phyloP scores from a whole-genome alignment of 495 filamentous ascomycete species.

The Penicillium cinerascens region DNA sequence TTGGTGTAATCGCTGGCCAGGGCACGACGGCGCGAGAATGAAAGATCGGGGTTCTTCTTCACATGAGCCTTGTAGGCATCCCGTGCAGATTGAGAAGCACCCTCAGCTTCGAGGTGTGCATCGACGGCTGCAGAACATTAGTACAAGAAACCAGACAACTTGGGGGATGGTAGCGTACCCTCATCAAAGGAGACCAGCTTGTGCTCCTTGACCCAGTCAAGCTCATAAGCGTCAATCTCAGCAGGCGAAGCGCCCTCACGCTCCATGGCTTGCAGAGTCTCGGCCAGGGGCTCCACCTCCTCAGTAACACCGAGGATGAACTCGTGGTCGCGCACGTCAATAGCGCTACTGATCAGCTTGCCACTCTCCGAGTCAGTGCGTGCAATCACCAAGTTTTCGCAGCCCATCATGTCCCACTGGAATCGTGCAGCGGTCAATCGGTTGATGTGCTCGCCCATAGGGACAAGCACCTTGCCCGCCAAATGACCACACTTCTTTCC shows the following conservation, averaged over 20 bases:
- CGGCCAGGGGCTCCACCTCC: constrained; percentile 70
- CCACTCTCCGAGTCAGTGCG: constrained; percentile 94
- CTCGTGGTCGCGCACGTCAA: constrained; percentile 93
- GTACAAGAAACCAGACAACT: background rate
- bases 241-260: constrained; percentile 65
- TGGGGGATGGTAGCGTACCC: constrained; percentile 37
- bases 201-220: constrained; percentile 85
- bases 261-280: constrained; percentile 90
- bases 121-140: constrained; percentile 56
- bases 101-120: constrained; percentile 63
- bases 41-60: constrained; percentile 62
- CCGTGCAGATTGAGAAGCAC: constrained; percentile 57
- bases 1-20: constrained; percentile 64
- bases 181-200: constrained; percentile 90
- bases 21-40: constrained; percentile 69
- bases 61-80: constrained; percentile 61
- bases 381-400: constrained; percentile 89
- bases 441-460: constrained; percentile 93
- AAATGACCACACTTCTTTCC: constrained; percentile 99
- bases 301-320: constrained; percentile 86
- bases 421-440: constrained; percentile 86
- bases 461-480: constrained; percentile 93
- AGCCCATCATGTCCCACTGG: constrained; percentile 98
- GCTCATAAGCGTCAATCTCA: constrained; percentile 82
- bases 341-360: constrained; percentile 79